Evolutionary conservation across 2,329 filamentous ascomycete species (phyloP), one percentile per base, ranked within the genome.

Genomic region (Seiridium cupressi): DNA sequence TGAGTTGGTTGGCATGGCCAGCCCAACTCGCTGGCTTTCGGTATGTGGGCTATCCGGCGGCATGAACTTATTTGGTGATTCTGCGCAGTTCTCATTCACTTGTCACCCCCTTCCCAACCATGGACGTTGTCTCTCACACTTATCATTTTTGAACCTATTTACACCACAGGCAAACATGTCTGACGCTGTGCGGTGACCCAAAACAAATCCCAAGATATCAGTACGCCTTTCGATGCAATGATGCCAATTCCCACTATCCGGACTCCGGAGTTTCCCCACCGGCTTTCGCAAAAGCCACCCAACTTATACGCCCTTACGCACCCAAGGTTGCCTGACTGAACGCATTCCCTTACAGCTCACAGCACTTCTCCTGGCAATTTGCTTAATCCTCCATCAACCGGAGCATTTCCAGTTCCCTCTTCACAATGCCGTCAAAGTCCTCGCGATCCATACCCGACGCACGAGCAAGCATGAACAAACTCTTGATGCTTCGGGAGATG

Each of bases 401-500:
- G 65, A 94, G 73, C 64, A 89, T 80, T 60, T 92, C 88, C 60
- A 94, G 74, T 75, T 94, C 91, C 31, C 84, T 86, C 73, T 81
- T 83, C 10, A 94, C 84, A 62, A 93, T 80, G 56, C 84, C 79
- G 73, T 90, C 88, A 74, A 94, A 95, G 71, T 94, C 91, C 40
- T 85, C 84, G 49, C 87, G 79, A 55, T 90, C 86, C 65, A 95
- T 93, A 0, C 91, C 91, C 31, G 86, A 86, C 1, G 87, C 83
- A 47, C 83, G 84, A 32, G 90, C 88, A 63, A 95, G 75, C 64
- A 89, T 76, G 72, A 87, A 94, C 64, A 95, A 74, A 72, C 89
- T 93, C 78, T 91, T 89, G 59, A 95, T 84, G 69, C 88, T 90
- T 7, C 89, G 88, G 42, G 87, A 88, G 49, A 95, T 87, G 74